Evolutionary conservation across 2,329 filamentous ascomycete genomes (phyloP).

Genomic region (Pseudogymnoascus sp.): DNA sequence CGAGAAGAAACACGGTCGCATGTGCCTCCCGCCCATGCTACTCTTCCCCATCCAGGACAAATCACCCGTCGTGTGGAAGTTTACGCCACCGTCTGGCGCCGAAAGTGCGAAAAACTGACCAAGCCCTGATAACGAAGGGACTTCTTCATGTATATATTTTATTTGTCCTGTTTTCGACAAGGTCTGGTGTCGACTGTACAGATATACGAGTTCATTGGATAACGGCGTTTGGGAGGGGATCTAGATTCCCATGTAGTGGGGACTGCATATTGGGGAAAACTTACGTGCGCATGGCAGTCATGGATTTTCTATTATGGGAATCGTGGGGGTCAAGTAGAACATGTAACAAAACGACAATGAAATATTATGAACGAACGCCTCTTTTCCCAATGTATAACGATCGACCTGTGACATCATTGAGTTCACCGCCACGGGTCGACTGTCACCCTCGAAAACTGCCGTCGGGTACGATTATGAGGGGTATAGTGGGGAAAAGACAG

Average conservation of each 20-base stretch:
- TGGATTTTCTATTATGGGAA: not conserved
- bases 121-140: not conserved
- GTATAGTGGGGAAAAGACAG: not conserved
- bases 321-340: not conserved
- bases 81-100: not conserved
- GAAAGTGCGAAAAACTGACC: not conserved
- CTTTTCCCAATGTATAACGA: not conserved
- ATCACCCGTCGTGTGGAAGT: not conserved
- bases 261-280: not conserved
- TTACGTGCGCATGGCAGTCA: not conserved
- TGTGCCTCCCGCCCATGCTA: constrained; percentile 52
- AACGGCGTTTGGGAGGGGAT: not conserved
- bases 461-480: not conserved
- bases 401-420: not conserved
- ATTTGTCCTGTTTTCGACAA: not conserved
- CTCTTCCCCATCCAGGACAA: constrained; percentile 53
- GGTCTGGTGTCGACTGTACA: not conserved
- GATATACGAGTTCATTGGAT: not conserved
- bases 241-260: not conserved
- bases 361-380: not conserved
- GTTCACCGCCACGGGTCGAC: not conserved
- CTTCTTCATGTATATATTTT: not conserved
- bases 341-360: not conserved
- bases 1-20: constrained; percentile 49
- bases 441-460: not conserved